Base-by-base conservation (phyloP, 2,329 filamentous ascomycete genomes). In the Ophiostoma himal-ulmi region DNA sequence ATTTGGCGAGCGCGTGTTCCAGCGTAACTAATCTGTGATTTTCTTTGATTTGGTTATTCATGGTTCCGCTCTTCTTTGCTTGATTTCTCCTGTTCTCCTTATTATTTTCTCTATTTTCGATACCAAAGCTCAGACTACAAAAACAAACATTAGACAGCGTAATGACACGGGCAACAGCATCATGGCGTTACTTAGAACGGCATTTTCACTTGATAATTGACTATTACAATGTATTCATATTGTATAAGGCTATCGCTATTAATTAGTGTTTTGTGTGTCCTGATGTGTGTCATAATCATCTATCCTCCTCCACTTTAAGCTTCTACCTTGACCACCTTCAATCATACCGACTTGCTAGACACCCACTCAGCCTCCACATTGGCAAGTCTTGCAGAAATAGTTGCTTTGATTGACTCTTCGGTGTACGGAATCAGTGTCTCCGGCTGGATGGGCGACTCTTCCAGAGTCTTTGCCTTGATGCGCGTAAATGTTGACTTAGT, bases 1-100 rank as follows among this genome's bases (percentile, higher is more conserved):
- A 80, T 92, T 92, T 81, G 91, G 91, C 6, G 80, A 80, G 48
- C 81, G 82, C 74, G 83, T 90, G 2, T 70, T 74, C 70, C 44
- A 73, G 67, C 70, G 70, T 26, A 37, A 26, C 11, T 67, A 67
- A 22, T 22, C n/a, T 22, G n/a, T 3, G 3, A 5, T 48, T 48
- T 39, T 67, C 22, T 54, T 60, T 7, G 14, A 22, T n/a, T 41
- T 52, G 22, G 22, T 60, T 44, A 36, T n/a, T 20, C 17, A 36
- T 68, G 13, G 36, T n/a, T 62, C 17, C 60, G 1, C 1, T 44
- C 37, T 62, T 3, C 13, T 68, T 34, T 11, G 44, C 11, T 68
- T 1, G 30, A 2, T 4, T 57, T 14, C 5, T 20, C 52, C 10
- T 65, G 13, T 17, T 64, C 48, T 52, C 20, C 26, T 2, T 11